Evolutionary conservation across 208 protist species (phyloP).

Genomic region (Trichomonas vaginalis): DNA sequence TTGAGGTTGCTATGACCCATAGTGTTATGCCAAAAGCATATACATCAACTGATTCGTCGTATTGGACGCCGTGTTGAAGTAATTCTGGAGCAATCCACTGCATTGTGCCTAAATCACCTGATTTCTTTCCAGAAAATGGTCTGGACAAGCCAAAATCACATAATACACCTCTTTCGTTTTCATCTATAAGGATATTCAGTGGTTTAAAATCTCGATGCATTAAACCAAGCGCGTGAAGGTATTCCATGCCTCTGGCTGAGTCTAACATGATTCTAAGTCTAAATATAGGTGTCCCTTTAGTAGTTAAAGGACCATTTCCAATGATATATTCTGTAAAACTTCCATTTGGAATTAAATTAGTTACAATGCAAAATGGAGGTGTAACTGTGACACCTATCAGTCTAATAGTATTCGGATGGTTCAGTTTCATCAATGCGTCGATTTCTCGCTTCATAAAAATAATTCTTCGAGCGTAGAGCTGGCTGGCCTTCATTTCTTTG

Average conservation of each 20-base stretch:
- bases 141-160: not conserved
- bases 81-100: not conserved
- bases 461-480: not conserved
- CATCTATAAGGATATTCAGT: not conserved
- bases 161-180: not conserved
- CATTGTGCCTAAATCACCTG: not conserved
- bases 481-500: not conserved
- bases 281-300: not conserved
- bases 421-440: not conserved
- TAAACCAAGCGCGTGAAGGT: not conserved
- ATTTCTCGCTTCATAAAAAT: not conserved
- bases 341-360: not conserved
- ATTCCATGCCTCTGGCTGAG: not conserved
- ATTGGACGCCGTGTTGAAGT: not conserved
- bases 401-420: not conserved
- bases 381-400: not conserved
- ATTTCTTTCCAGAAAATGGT: not conserved
- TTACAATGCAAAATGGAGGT: not conserved
- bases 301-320: not conserved
- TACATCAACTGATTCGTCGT: not conserved
- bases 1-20: not conserved
- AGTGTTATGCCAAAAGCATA: not conserved
- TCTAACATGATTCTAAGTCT: not conserved
- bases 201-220: constrained; percentile 2
- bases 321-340: not conserved